Percentiles rank a stretch among this genome's conserved stretches.
phyloP scores from a whole-genome alignment of 2,329 filamentous ascomycete genomes.

The Neobulgaria alba region DNA sequence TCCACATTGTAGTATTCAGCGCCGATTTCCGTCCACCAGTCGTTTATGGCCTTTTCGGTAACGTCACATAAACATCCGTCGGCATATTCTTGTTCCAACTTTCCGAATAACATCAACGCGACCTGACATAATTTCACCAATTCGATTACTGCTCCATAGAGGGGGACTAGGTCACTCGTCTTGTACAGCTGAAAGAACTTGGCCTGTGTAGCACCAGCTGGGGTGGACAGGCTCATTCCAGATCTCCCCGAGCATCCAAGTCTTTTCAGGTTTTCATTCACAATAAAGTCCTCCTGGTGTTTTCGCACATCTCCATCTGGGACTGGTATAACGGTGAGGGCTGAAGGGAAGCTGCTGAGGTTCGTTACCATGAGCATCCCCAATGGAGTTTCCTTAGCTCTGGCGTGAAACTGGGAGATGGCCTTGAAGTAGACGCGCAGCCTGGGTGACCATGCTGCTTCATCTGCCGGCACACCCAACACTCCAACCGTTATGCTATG shows the following conservation, averaged over 20 bases:
- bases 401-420: conserved; percentile 75
- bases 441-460: conserved; percentile 68
- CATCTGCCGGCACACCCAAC: conserved; percentile 72
- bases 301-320: conserved; percentile 77
- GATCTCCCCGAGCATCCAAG: conserved; percentile 86
- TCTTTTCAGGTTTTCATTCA: conserved; percentile 90
- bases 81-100: conserved; percentile 78
- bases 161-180: conserved; percentile 71
- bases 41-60: conserved; percentile 79
- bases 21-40: conserved; percentile 96
- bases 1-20: conserved; percentile 88
- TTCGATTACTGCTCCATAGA: conserved; percentile 74
- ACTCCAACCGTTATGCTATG: conserved; percentile 75
- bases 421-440: conserved; percentile 80
- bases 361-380: conserved; percentile 93
- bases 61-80: conserved; percentile 90
- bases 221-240: conserved; percentile 70
- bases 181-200: conserved; percentile 91
- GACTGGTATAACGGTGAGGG: conserved; percentile 82
- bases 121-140: conserved; percentile 87
- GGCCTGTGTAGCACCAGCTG: conserved; percentile 71
- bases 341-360: conserved; percentile 82
- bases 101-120: conserved; percentile 79
- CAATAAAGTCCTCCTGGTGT: conserved; percentile 76
- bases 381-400: conserved; percentile 70